A percentile compares a stretch with the other conserved stretches of the same genome.
Evolutionary conservation across 345 rosid genomes (phyloP).

Genomic region (Syzygium aromaticum): DNA sequence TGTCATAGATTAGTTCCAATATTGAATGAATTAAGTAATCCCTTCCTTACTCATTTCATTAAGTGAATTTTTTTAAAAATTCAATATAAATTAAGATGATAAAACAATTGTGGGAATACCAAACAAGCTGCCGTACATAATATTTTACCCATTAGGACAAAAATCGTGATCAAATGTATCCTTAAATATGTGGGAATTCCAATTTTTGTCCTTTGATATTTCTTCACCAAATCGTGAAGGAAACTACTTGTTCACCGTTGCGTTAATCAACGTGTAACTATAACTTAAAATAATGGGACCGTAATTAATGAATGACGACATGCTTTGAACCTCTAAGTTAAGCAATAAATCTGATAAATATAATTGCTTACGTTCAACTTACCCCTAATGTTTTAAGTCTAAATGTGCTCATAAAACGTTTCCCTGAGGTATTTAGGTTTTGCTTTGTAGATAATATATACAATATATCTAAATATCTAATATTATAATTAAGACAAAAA

Average conservation of each 20-base stretch:
- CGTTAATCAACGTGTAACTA: neutral
- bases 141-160: too few species aligned
- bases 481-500: too few species aligned
- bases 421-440: neutral
- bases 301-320: neutral
- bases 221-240: neutral
- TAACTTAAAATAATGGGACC: neutral
- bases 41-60: too few species aligned
- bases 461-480: neutral
- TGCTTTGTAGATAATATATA: neutral
- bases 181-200: neutral
- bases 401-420: neutral
- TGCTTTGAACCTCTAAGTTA: neutral
- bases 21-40: too few species aligned
- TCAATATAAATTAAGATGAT: too few species aligned
- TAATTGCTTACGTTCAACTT: neutral
- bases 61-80: too few species aligned
- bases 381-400: neutral
- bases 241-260: neutral
- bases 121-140: neutral
- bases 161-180: neutral
- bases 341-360: neutral
- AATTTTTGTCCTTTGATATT: neutral
- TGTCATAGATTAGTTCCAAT: too few species aligned
- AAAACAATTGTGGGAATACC: neutral